phyloP scores from a whole-genome alignment of 306 rosid species.

The Hippophae gyantsensis region DNA sequence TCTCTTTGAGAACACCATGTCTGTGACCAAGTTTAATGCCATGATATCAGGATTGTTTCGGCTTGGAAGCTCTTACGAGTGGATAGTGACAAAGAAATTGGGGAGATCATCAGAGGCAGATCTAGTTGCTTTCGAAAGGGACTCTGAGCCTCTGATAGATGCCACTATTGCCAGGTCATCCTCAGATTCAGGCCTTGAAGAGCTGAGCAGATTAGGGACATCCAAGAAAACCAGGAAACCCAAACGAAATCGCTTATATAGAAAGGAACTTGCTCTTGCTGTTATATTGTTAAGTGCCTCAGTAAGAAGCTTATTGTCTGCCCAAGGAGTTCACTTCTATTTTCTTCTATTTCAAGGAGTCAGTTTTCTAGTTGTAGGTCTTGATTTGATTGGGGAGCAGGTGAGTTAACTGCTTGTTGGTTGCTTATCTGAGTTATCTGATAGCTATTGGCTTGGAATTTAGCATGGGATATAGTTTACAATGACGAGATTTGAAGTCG shows the following conservation, averaged over 20 bases:
- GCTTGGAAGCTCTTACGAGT: conserved; percentile 86
- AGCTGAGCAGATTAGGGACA: conserved; percentile 55
- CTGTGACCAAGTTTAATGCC: conserved; percentile 94
- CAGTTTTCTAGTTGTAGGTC: conserved; percentile 89
- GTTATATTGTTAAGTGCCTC: conserved; percentile 78
- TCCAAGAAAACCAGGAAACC: conserved; percentile 53
- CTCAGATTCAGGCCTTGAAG: conserved; percentile 86
- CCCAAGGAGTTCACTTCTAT: conserved; percentile 98
- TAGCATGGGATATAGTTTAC: neutral
- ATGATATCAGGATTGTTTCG: conserved; percentile 93
- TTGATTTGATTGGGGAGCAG: conserved; percentile 95
- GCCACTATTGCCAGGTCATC: conserved; percentile 50
- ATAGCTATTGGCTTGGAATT: conserved; percentile 19
- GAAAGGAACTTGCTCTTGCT: conserved; percentile 92
- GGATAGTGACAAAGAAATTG: conserved; percentile 90
- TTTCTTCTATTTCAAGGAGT: conserved; percentile 90
- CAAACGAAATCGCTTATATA: conserved; percentile 67
- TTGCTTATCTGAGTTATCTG: conserved; percentile 5
- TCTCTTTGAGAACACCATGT: conserved; percentile 95
- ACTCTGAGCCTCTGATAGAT: conserved; percentile 51
- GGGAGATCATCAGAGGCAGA: conserved; percentile 96
- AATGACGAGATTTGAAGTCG: conserved; percentile 2
- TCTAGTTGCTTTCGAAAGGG: conserved; percentile 65
- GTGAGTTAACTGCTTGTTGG: conserved; percentile 38
- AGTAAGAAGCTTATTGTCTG: conserved; percentile 83